phyloP scores from a whole-genome alignment of 768 basidiomycete species.

The Suillus bovinus region DNA sequence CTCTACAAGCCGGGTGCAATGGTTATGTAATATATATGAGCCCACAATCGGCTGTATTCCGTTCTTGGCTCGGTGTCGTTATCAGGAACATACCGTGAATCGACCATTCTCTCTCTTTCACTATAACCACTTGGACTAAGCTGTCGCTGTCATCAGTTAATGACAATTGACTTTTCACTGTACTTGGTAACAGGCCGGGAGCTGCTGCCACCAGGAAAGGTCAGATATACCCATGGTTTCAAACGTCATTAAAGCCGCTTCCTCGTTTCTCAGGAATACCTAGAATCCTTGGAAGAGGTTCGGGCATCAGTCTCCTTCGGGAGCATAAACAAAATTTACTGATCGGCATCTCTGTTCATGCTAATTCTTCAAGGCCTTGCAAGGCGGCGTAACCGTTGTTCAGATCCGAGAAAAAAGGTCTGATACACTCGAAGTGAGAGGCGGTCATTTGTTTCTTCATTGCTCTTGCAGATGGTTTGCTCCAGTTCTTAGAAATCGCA shows the following conservation, averaged over 20 bases:
- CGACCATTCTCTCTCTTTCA: neutral
- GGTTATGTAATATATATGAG: no score
- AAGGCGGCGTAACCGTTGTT: conserved; percentile 88
- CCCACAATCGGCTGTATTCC: no score
- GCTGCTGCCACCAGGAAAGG: conserved; percentile 76
- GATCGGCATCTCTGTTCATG: neutral
- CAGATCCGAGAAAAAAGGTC: conserved; percentile 86
- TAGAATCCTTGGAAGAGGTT: conserved; percentile 75
- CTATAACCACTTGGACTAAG: neutral
- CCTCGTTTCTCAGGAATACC: conserved; percentile 53
- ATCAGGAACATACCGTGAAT: neutral
- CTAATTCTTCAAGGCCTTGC: conserved; percentile 55
- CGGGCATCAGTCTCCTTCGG: conserved; percentile 1
- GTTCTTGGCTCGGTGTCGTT: neutral
- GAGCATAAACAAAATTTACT: neutral
- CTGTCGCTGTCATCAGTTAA: conserved; percentile 9
- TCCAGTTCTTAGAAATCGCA: conserved; percentile 79
- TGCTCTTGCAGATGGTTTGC: conserved; percentile 2
- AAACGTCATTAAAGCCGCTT: conserved; percentile 8
- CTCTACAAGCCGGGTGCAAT: no score
- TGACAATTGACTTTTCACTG: conserved; percentile 59
- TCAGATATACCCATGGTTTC: conserved; percentile 25
- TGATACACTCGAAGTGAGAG: conserved; percentile 76
- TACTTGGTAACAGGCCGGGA: conserved; percentile 88
- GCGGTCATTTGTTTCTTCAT: conserved; percentile 2